Evolutionary conservation across 2,329 filamentous ascomycete species (phyloP).

Genomic region (Allantophomopsis lycopodina): DNA sequence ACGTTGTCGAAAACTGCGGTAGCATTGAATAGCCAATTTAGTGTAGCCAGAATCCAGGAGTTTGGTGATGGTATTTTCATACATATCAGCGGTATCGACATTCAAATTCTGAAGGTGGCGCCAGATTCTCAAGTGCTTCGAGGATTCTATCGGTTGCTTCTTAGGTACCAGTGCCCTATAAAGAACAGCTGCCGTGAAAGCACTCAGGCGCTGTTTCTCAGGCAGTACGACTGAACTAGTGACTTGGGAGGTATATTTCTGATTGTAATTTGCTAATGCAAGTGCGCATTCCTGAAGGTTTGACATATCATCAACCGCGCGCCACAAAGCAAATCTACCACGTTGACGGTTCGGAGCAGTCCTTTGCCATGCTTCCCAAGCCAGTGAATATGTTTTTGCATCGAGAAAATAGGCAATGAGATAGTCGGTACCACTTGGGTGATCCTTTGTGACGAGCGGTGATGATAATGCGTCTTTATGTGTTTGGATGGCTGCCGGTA

Average conservation of each 20-base stretch:
- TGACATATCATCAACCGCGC: not conserved
- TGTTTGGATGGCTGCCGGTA: slow-evolving; percentile 19
- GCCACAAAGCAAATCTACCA: not conserved
- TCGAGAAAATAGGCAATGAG: not conserved
- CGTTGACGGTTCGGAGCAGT: not conserved
- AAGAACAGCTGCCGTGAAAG: slow-evolving; percentile 4
- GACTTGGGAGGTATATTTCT: not conserved
- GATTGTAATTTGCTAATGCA: not conserved
- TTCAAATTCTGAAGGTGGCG: slow-evolving; percentile 9
- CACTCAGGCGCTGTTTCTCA: not conserved
- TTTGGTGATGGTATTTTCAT: slow-evolving; percentile 6
- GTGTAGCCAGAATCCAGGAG: slow-evolving; percentile 9
- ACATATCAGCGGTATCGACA: slow-evolving; percentile 6
- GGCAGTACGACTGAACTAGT: not conserved
- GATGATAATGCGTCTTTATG: slow-evolving; percentile 5
- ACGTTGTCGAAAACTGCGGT: slow-evolving; percentile 8
- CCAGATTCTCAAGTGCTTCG: slow-evolving; percentile 8
- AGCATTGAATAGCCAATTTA: slow-evolving; percentile 9
- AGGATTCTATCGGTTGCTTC: slow-evolving; percentile 4
- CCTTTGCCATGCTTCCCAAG: not conserved
- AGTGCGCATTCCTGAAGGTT: not conserved
- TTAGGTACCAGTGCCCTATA: slow-evolving; percentile 5
- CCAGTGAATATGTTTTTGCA: not conserved
- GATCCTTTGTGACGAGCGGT: not conserved
- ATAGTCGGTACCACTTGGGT: slow-evolving; percentile 4